Evolutionary conservation across 352 stramenopile species (phyloP).

Genomic region (Phytophthora foliorum): DNA sequence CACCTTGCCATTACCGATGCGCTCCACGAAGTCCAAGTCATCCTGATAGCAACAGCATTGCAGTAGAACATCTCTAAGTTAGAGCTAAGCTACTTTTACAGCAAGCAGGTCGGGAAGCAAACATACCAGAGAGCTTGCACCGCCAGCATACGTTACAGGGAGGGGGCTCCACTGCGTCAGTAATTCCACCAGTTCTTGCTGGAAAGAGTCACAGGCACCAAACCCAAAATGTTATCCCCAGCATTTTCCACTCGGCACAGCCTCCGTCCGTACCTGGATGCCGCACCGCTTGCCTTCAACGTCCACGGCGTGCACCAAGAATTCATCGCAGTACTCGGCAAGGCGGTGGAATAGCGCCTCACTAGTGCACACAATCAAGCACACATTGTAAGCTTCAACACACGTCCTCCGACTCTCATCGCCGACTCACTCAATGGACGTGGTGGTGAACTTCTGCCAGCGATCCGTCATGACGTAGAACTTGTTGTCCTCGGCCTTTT

Average conservation of each 20-base stretch:
- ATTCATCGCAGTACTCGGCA: slow-evolving; percentile 96
- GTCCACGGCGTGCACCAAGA: slow-evolving; percentile 98
- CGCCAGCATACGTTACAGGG: slow-evolving; percentile 98
- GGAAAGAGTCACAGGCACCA: slow-evolving; percentile 6
- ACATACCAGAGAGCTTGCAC: slow-evolving; percentile 90
- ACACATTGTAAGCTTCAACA: slow-evolving; percentile 6
- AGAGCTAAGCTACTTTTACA: background rate
- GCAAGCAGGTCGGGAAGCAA: background rate
- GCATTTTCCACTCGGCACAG: background rate
- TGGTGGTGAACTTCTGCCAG: slow-evolving; percentile 98
- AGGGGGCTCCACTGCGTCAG: slow-evolving; percentile 94
- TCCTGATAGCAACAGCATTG: slow-evolving; percentile 50
- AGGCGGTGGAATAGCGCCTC: slow-evolving; percentile 91
- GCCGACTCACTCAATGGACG: slow-evolving; percentile 81
- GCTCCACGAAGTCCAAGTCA: slow-evolving; percentile 95
- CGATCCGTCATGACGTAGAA: slow-evolving; percentile 98
- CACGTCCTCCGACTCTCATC: background rate
- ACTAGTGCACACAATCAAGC: slow-evolving; percentile 36
- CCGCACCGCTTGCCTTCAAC: slow-evolving; percentile 97
- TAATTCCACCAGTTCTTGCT: slow-evolving; percentile 96
- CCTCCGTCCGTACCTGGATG: slow-evolving; percentile 77
- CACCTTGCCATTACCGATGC: slow-evolving; percentile 94
- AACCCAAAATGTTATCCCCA: slow-evolving; percentile 1
- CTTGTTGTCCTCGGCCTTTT: slow-evolving; percentile 82
- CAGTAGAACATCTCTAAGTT: background rate